Evolutionary conservation across 1,139 yeast species (phyloP), one percentile per base, ranked within the genome.

Genomic region (Geotrichum aggregatum): DNA sequence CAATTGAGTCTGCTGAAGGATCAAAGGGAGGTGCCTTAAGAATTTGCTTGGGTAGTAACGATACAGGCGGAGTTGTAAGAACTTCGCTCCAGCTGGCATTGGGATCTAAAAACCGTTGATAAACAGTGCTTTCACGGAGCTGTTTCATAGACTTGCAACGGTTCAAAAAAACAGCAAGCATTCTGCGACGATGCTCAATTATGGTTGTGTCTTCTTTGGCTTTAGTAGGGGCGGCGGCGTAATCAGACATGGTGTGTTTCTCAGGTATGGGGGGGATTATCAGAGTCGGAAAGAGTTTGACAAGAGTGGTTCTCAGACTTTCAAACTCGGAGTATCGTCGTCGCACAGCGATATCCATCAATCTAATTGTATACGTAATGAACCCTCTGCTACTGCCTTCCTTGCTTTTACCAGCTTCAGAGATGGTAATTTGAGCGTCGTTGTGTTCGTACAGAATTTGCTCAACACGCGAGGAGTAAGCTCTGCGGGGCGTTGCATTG

Each of bases 191-290:
- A 58, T 78, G 80, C 52, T 77, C 81, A 45, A 80, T 80, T 26
- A 77, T 72, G 47, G 71, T 69, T 13, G 65, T 56, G 61, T 80
- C 84, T 51, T 76, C 80, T 55, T 77, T 77, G 7, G 82, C 84
- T 58, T 76, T 78, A 21, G 83, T 69, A 13, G 85, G 84, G 43
- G 76, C 73, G 2, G 75, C 70, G 3, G 80, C 78, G 55, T 76
- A 75, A 55, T 73, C 76, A 10, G 76, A 59, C 59, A 81, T 64
- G 19, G 85, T 74, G 64, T 92, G 96, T 68, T 92, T 92, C 58
- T 91, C 96, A 0, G 98, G 98, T 33, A 92, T 88, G 0, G 98
- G 96, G 1, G 98, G 98, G 4, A 92, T 79, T 5, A 92, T 76
- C 11, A 83, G 70, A 43, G 94, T 81, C 1, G 98, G 98, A 64